phyloP scores from a whole-genome alignment of 2,329 filamentous ascomycete species.

The Pyrenophora teres region DNA sequence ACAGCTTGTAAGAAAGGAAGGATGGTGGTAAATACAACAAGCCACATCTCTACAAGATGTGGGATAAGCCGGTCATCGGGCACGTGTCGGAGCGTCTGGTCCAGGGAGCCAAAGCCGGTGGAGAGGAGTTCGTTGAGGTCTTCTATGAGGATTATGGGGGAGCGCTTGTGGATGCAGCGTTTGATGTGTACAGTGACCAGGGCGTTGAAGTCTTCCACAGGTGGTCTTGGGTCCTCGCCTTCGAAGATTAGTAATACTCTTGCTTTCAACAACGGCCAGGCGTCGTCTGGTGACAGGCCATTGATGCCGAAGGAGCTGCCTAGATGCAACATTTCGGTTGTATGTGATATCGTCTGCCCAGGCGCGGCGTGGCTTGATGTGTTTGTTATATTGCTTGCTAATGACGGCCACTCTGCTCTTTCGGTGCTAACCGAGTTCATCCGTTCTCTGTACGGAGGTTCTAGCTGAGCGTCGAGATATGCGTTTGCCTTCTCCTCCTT shows the following conservation, averaged over 20 bases:
- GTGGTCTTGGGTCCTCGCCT: slow-evolving; percentile 77
- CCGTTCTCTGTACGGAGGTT: slow-evolving; percentile 41
- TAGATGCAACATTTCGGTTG: slow-evolving; percentile 50
- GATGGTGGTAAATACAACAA: slow-evolving; percentile 87
- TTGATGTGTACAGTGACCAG: slow-evolving; percentile 80
- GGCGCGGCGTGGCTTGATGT: slow-evolving; percentile 31
- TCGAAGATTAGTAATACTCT: slow-evolving; percentile 79
- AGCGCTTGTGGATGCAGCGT: slow-evolving; percentile 74
- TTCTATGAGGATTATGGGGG: slow-evolving; percentile 72
- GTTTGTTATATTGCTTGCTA: slow-evolving; percentile 28
- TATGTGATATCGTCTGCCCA: slow-evolving; percentile 36
- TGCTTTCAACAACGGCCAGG: slow-evolving; percentile 79
- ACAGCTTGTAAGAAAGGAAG: slow-evolving; percentile 94
- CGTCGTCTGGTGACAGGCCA: slow-evolving; percentile 67
- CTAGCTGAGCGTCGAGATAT: slow-evolving; percentile 41
- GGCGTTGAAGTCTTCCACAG: slow-evolving; percentile 81
- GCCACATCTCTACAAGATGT: slow-evolving; percentile 90
- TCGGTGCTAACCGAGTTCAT: slow-evolving; percentile 48
- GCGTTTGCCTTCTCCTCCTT: slow-evolving; percentile 57
- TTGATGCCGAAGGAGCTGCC: slow-evolving; percentile 55
- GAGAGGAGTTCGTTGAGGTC: slow-evolving; percentile 74
- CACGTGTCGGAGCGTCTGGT: slow-evolving; percentile 77
- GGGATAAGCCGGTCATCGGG: slow-evolving; percentile 89
- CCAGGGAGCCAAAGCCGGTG: slow-evolving; percentile 85
- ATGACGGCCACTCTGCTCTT: slow-evolving; percentile 45